A percentile compares a stretch with the other conserved stretches of the same genome.
Conservation (phyloP, 2,329 filamentous ascomycete species). For the Aspergillus sclerotialis region DNA sequence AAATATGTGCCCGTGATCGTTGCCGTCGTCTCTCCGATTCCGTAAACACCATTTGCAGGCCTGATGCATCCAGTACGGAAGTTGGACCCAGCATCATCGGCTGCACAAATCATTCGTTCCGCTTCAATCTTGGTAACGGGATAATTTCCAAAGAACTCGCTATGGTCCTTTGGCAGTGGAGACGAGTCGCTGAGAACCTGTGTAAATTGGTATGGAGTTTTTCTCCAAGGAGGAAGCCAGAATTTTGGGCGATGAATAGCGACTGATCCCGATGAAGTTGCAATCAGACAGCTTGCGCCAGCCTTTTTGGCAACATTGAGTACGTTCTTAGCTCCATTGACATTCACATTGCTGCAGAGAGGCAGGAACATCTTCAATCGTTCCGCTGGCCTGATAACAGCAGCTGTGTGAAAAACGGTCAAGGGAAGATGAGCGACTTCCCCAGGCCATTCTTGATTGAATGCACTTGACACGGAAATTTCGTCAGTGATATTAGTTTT, state of each 20-base stretch:
- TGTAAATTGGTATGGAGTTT: slow-evolving; percentile 31
- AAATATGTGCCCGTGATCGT: slow-evolving; percentile 37
- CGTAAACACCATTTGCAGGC: slow-evolving; percentile 49
- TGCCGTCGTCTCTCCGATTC: slow-evolving; percentile 33
- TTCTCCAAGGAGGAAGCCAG: slow-evolving; percentile 41
- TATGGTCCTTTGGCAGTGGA: slow-evolving; percentile 31
- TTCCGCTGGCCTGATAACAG: slow-evolving; percentile 47
- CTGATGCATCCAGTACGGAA: slow-evolving; percentile 51
- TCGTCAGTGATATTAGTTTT: slow-evolving; percentile 47
- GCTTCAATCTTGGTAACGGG: slow-evolving; percentile 46
- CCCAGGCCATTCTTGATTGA: slow-evolving; percentile 42
- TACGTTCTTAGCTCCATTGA: slow-evolving; percentile 45
- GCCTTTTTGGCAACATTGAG: slow-evolving; percentile 40
- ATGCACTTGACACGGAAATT: slow-evolving; percentile 39
- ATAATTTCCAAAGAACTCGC: slow-evolving; percentile 44
- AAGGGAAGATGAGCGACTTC: slow-evolving; percentile 39
- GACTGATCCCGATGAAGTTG: slow-evolving; percentile 48
- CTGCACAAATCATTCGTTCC: slow-evolving; percentile 44
- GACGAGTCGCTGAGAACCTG: slow-evolving; percentile 43
- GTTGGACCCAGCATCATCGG: slow-evolving; percentile 27
- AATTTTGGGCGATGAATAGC: slow-evolving; percentile 36
- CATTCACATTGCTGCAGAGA: slow-evolving; percentile 44
- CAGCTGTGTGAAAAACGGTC: slow-evolving; percentile 54
- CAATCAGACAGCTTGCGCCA: slow-evolving; percentile 46
- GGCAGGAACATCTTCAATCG: slow-evolving; percentile 41